Base-by-base conservation (phyloP, 2,329 filamentous ascomycete genomes). In the Trichoderma arundinaceum region DNA sequence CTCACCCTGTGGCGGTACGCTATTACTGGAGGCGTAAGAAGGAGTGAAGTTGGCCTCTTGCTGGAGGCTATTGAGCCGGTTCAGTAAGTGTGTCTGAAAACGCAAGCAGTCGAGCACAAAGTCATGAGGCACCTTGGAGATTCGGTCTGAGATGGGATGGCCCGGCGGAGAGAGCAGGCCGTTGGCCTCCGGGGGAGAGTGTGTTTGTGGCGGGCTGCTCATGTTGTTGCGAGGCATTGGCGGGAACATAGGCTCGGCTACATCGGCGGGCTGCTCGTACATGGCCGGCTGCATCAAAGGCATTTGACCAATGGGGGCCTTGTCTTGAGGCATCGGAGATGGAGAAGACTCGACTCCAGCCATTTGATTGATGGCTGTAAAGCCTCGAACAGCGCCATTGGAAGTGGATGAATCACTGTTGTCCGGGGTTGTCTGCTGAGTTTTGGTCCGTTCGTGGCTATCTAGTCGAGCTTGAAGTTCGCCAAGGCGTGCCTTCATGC, bases 401-500 rank as follows among this genome's bases (percentile, higher is more conserved):
- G 61, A 46, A 1, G 52, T 22, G 15, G 60, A 19, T 3, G 65
- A 58, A 5, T 66, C 65, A 6, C 17, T 32, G n/a, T 56, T 57
- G 1, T 66, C 44, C 10, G 43, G 17, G 7, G 54, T 43, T 10
- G 54, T 28, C 43, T 67, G 60, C 38, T 71, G 67, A 7, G 22
- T 28, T 2, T 68, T 61, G 8, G 64, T 66, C 8, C 66, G 67
- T 60, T 76, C 73, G 59, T 74, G 73, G 54, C 66, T 71, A 46
- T 75, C 73, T 17, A 76, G 69, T 49, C 71, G 68, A 10, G 73
- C 73, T 46, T 76, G 73, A 5, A 76, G 71, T 51, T 75, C 72
- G 28, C 72, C 72, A 41, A 76, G 70, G 17, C 71, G 69, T 22
- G 71, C 72, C 65, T 76, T 76, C 73, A 76, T 74, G 15, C 74